Conservation (phyloP, 345 rosid genomes). For the Physaria fendleri region DNA sequence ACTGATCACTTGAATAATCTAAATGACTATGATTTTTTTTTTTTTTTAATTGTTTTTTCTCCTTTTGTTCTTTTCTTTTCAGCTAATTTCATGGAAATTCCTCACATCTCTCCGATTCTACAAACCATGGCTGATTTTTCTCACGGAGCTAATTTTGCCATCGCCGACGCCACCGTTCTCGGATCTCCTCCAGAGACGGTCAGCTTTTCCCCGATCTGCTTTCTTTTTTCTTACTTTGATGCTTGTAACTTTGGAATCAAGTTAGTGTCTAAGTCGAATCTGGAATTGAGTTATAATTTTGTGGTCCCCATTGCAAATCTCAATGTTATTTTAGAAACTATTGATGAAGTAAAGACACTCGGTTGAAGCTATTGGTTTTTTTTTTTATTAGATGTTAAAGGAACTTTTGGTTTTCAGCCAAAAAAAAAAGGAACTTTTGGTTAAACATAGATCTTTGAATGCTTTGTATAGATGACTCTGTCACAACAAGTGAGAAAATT, state of each 20-base stretch:
- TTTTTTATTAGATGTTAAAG: too few relatives aligned
- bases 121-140: slow-evolving; percentile 15
- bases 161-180: slow-evolving; percentile 31
- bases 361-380: background rate
- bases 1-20: background rate
- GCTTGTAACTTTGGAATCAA: background rate
- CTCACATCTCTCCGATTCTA: slow-evolving; percentile 24
- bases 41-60: background rate
- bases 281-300: background rate
- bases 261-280: background rate
- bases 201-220: background rate
- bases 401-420: too few relatives aligned
- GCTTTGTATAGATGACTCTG: slow-evolving; percentile 18
- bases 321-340: background rate
- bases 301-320: background rate
- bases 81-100: slow-evolving; percentile 30
- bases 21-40: background rate
- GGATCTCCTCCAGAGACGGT: slow-evolving; percentile 28
- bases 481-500: slow-evolving; percentile 27
- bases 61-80: too few relatives aligned
- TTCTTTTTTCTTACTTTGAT: background rate
- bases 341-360: too few relatives aligned
- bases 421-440: background rate
- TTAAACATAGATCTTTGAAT: background rate
- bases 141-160: slow-evolving; percentile 34